Evolutionary conservation across 805 yeast genomes (phyloP).

Genomic region (Wickerhamiella hasegawae): DNA sequence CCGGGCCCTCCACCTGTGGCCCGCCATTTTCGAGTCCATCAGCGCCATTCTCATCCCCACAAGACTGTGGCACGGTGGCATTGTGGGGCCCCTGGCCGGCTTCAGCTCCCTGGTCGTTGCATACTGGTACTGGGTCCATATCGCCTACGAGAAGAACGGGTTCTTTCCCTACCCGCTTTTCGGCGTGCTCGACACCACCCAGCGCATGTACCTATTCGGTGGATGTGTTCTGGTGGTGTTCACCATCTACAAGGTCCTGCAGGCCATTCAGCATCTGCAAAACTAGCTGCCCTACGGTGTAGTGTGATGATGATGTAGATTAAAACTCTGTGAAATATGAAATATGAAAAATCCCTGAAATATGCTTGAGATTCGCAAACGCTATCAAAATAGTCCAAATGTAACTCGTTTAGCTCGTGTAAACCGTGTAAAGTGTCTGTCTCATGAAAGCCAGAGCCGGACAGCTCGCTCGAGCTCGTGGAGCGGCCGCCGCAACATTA

Average conservation of each 20-base stretch:
- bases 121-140: conserved; percentile 23
- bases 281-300: no score
- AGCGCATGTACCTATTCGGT: conserved; percentile 13
- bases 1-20: conserved; percentile 18
- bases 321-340: no score
- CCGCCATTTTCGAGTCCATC: conserved; percentile 15
- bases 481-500: conserved; percentile 10
- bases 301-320: no score
- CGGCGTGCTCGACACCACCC: conserved; percentile 10
- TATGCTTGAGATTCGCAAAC: no score
- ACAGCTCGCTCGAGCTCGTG: conserved; percentile 3
- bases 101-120: conserved; percentile 13
- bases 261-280: conserved; percentile 10
- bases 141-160: conserved; percentile 16
- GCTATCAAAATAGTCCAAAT: no score
- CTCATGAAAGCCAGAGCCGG: background rate
- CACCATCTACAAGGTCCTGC: conserved; percentile 11
- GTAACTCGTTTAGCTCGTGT: no score
- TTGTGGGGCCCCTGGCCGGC: conserved; percentile 9
- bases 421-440: background rate
- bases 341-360: no score
- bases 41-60: conserved; percentile 16
- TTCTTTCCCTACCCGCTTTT: conserved; percentile 23
- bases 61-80: conserved; percentile 15
- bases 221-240: conserved; percentile 12